Base-by-base conservation (phyloP, 106 monocot genomes). In the Apostasia shenzhenica region DNA sequence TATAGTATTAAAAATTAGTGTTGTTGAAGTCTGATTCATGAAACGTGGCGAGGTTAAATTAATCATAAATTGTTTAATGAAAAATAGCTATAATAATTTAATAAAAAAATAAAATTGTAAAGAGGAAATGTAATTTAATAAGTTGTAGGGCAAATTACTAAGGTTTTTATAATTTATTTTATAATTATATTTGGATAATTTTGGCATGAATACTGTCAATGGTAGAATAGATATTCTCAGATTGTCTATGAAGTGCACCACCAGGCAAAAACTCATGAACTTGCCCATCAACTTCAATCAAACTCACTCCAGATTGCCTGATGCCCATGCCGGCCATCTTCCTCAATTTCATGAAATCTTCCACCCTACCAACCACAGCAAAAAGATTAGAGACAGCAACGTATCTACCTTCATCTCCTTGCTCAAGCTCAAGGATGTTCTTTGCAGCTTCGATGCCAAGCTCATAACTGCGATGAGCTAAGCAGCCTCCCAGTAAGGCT, bases 181-280 rank as follows among this genome's bases (percentile, higher is more conserved):
- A 26, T 0, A 26, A 26, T 0, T 26, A 26, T 26, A 26, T 26
- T 26, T 26, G 26, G 26, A 26, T 26, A 26, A 57, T 57, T 6
- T 57, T 57, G 37, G 57, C 14, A 57, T 57, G 57, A 5, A 57
- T 14, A n/a, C 57, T 57, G 2, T 48, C 11, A 51, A 78, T 61
- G 65, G 67, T 77, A 3, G 41, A 54, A 44, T 74, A 75, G 14
- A 78, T 81, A 48, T 78, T 66, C 11, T 69, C 50, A 7, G 66
- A 67, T 45, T 51, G 48, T 56, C 3, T 9, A 74, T 77, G 74
- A 1, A 62, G 73, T 49, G 52, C 45, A 79, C 77, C 82, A 7
- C 80, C 79, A 12, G 83, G 59, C 54, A 75, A 41, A 63, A 88
- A 88, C 67, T 81, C 78, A 71, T 84, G 81, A 63, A 64, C 66